phyloP scores from a whole-genome alignment of 306 rosid species.

The Sphenostylis stenocarpa region DNA sequence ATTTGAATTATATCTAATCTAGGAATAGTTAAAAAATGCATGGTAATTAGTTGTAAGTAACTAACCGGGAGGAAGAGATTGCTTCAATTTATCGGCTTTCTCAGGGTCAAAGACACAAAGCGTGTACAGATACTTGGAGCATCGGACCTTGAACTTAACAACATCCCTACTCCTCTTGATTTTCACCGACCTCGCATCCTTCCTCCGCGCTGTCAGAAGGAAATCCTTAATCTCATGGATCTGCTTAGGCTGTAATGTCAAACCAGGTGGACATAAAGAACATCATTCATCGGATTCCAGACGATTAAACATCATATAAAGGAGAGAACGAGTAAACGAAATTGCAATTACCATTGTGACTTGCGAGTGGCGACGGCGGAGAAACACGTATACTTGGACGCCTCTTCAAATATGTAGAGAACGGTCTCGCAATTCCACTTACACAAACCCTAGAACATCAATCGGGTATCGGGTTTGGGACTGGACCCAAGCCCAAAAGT shows the following conservation, averaged over 20 bases:
- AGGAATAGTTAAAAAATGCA: neutral
- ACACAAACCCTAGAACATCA: slow-evolving; percentile 23
- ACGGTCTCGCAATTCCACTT: neutral
- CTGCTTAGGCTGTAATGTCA: slow-evolving; percentile 69
- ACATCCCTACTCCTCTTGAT: slow-evolving; percentile 75
- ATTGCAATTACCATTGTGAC: neutral
- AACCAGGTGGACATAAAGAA: neutral
- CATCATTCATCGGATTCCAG: neutral
- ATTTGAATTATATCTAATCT: too few species aligned
- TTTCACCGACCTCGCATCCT: slow-evolving; percentile 78
- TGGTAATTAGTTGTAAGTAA: neutral
- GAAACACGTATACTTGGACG: neutral
- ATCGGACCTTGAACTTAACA: slow-evolving; percentile 87
- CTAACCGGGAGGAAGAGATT: slow-evolving; percentile 84
- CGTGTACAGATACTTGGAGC: slow-evolving; percentile 84
- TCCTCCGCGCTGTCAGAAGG: slow-evolving; percentile 82
- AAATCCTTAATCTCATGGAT: slow-evolving; percentile 91
- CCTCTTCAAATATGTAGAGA: neutral
- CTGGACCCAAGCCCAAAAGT: slow-evolving; percentile 5
- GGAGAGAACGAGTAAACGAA: neutral
- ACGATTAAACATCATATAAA: neutral
- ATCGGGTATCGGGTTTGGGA: neutral
- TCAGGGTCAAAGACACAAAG: slow-evolving; percentile 72
- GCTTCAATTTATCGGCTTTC: slow-evolving; percentile 90
- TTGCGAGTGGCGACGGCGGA: neutral